Evolutionary conservation across 495 filamentous ascomycete genomes (phyloP), one percentile per base, ranked within the genome.

Genomic region (Saxispiralis lemnorum): DNA sequence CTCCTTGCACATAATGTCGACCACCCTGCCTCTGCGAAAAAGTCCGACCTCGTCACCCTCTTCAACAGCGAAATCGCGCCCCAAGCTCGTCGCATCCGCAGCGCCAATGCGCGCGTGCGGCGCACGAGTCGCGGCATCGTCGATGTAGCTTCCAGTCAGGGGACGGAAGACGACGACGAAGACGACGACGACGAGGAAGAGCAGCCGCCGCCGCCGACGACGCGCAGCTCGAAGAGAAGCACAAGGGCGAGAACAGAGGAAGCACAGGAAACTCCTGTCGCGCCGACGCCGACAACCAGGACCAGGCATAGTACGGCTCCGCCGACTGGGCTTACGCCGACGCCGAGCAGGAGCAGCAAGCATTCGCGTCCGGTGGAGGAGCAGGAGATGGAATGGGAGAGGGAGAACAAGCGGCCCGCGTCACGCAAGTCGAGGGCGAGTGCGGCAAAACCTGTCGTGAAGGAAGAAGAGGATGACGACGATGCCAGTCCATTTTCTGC

Each of bases 21-120:
- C 11, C 96, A 94, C 61, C 78, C 86, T 0, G 73, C 83, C 7
- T 73, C 85, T 39, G 76, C 80, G 30, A 96, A 95, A 62, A 97
- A 97, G 64, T 61, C 74, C 1, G 77, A 93, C 49, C 76, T 97
- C 33, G 64, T 97, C 43, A 73, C 79, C 3, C 67, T 96, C 20
- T 83, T 97, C 58, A 78, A 81, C 52, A 67, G 81, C 33, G 67
- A 88, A 44, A 70, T 97, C 31, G 61, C 80, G 7, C 83, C 89
- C 1, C 73, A 83, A 51, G 76, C 84, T 6, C 72, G 69, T 47
- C 81, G 77, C 55, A 71, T 93, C 12, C 63, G 92, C 20, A 69
- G 71, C n/a, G 72, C 76, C 17, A 75, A 79, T 47, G 75, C 80
- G 24, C 69, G 76, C 24, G 84, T 83, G 11, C 79, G 80, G 63